Evolutionary conservation across 331 rosid genomes (phyloP).

Genomic region (Erythrophleum ivorense): DNA sequence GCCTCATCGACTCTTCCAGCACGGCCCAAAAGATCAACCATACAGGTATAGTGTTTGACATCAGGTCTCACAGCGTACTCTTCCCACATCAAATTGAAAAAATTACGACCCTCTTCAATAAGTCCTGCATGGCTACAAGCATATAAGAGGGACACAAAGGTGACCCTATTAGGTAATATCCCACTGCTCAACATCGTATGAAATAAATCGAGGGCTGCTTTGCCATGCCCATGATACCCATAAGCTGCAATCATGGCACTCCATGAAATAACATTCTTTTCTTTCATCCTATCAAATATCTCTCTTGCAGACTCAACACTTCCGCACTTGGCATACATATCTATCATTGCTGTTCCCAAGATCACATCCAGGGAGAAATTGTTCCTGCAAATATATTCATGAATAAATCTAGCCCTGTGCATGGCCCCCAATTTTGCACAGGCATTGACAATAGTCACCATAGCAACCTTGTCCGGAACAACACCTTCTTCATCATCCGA

Average conservation of each 20-base stretch:
- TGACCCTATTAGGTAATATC: conserved; percentile 47
- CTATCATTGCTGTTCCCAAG: conserved; percentile 77
- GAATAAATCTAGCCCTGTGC: conserved; percentile 66
- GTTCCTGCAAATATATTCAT: conserved; percentile 54
- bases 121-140: conserved; percentile 62
- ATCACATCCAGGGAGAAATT: conserved; percentile 66
- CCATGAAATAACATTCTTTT: conserved; percentile 61
- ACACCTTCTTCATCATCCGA: conserved; percentile 68
- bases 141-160: conserved; percentile 52
- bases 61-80: conserved; percentile 49
- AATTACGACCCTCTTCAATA: conserved; percentile 47
- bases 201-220: conserved; percentile 51
- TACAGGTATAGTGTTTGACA: conserved; percentile 72
- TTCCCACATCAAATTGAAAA: conserved; percentile 46
- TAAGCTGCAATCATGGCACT: conserved; percentile 61
- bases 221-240: conserved; percentile 56
- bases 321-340: conserved; percentile 60
- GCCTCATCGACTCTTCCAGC: conserved; percentile 82
- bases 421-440: conserved; percentile 78
- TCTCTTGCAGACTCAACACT: conserved; percentile 51
- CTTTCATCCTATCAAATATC: conserved; percentile 52
- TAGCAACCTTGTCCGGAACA: conserved; percentile 68
- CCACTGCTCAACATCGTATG: conserved; percentile 47
- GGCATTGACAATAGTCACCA: conserved; percentile 72
- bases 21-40: conserved; percentile 89